Evolutionary conservation across 768 basidiomycete genomes (phyloP), one percentile per base, ranked within the genome.

Genomic region (Podaxis sp.): DNA sequence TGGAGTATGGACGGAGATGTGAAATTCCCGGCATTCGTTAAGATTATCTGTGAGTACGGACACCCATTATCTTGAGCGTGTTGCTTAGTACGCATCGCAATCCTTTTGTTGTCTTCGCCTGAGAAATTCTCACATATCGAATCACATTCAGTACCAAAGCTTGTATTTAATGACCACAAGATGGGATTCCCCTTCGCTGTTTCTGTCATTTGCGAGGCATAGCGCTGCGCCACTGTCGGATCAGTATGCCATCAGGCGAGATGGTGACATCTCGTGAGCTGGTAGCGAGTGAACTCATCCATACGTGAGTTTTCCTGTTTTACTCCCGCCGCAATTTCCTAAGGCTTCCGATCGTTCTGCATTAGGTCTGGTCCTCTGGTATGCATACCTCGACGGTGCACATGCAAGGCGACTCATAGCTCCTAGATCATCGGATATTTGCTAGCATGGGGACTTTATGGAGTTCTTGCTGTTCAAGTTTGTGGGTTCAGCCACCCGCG

Each of bases 371-470:
- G 44, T n/a, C 44, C 44, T 7, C 44, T 46, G 13, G 44, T 46
- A 19, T 4, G 44, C 9, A 46, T 9, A 22, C 15, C 44, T 17
- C 44, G n/a, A 8, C 44, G 1, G 19, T 8, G 19, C 15, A 8
- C 19, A 2, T 15, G 19, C 4, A 17, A 46, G n/a, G 5, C 17
- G 9, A 19, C 8, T 19, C n/a, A 17, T 8, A 46, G 8, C 7
- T 46, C n/a, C n/a, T 19, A 75, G 74, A 55, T 75, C 30, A 63
- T 75, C 26, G 73, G 72, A 15, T 73, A 72, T 58, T 58, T 75
- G 17, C 46, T 75, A 17, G 72, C 73, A 56, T 73, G 68, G 70
- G 66, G 68, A 28, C 64, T 75, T 17, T 72, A 65, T 57, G 74
- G 74, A 36, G 69, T 73, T 1, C 67, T 75, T 17, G 66, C 69